Conservation (phyloP, 345 rosid genomes). For the Melaleuca quinquenervia region DNA sequence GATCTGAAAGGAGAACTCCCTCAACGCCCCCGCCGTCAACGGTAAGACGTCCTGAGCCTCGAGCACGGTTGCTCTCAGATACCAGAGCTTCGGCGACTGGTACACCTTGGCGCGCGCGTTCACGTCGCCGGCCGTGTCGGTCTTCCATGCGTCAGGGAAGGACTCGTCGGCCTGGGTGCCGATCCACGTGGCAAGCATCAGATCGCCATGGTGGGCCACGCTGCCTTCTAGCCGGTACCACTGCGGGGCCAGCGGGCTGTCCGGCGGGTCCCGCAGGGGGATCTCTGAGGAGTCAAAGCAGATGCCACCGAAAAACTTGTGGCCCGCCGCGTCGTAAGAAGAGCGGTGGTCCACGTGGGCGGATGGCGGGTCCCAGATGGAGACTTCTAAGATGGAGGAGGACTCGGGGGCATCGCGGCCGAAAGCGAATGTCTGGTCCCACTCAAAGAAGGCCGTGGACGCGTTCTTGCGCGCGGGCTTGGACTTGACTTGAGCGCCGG, state of each 20-base stretch:
- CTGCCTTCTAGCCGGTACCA: constrained; percentile 89
- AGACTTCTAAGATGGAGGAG: constrained; percentile 50
- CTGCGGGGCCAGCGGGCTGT: constrained; percentile 88
- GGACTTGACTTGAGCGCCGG: constrained; percentile 34
- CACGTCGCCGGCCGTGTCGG: constrained; percentile 57
- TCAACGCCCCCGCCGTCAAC: constrained; percentile 22
- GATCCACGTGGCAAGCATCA: constrained; percentile 94
- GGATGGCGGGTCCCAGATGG: constrained; percentile 48
- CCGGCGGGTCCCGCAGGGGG: constrained; percentile 87
- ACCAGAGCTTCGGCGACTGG: constrained; percentile 83
- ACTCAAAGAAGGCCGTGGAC: constrained; percentile 38
- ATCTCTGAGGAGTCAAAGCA: constrained; percentile 77
- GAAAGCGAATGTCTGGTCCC: constrained; percentile 92
- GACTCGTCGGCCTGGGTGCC: constrained; percentile 96
- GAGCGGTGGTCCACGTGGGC: background rate
- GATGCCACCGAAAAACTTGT: constrained; percentile 59
- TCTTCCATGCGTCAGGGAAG: constrained; percentile 87
- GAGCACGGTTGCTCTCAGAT: constrained; percentile 56
- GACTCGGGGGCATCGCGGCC: constrained; percentile 64
- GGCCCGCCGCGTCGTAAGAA: constrained; percentile 13
- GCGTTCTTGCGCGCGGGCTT: constrained; percentile 47
- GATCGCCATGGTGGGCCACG: constrained; percentile 44
- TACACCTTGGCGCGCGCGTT: constrained; percentile 71
- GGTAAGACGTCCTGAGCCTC: constrained; percentile 67
- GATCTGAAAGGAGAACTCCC: constrained; percentile 47